phyloP scores from a whole-genome alignment of 305 asterid genomes.

The Fraxinus greggii region DNA sequence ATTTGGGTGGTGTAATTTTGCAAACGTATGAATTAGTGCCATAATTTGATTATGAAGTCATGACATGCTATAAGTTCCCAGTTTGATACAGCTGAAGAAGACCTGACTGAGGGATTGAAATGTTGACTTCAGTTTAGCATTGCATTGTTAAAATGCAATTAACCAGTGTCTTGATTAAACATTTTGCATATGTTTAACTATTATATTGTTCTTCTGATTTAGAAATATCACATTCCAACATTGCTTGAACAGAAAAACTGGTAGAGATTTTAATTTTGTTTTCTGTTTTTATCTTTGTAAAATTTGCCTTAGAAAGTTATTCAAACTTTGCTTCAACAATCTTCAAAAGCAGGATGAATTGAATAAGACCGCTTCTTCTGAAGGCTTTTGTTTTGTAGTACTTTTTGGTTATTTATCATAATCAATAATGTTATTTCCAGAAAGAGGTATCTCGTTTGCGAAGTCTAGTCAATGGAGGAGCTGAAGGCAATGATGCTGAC shows the following conservation, averaged over 20 bases:
- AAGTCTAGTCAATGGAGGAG: slow-evolving; percentile 64
- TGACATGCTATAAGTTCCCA: slow-evolving; percentile 4
- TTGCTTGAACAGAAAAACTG: neutral
- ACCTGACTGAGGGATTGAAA: neutral
- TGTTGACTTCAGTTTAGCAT: neutral
- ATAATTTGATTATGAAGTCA: slow-evolving; percentile 9
- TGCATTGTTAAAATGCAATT: neutral
- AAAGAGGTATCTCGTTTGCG: slow-evolving; percentile 80
- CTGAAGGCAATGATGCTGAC: slow-evolving; percentile 61
- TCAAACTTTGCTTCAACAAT: neutral
- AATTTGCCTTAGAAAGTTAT: neutral
- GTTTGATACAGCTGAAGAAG: slow-evolving; percentile 3
- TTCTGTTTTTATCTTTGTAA: neutral
- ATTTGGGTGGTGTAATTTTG: neutral
- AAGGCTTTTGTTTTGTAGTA: slow-evolving; percentile 5
- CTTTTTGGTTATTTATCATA: slow-evolving; percentile 18
- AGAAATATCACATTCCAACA: neutral
- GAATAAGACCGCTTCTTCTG: slow-evolving; percentile 12
- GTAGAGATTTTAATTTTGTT: neutral
- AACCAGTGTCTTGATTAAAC: neutral
- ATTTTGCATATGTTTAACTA: slow-evolving; percentile 5
- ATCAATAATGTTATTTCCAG: slow-evolving; percentile 41
- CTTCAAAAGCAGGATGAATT: neutral
- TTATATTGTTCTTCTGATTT: neutral
- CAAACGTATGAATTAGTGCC: neutral